These are phyloP conservation scores for Periconia sp. DNA, from an alignment of 2,329 filamentous ascomycete species.

Conservation along the genomic window DNA sequence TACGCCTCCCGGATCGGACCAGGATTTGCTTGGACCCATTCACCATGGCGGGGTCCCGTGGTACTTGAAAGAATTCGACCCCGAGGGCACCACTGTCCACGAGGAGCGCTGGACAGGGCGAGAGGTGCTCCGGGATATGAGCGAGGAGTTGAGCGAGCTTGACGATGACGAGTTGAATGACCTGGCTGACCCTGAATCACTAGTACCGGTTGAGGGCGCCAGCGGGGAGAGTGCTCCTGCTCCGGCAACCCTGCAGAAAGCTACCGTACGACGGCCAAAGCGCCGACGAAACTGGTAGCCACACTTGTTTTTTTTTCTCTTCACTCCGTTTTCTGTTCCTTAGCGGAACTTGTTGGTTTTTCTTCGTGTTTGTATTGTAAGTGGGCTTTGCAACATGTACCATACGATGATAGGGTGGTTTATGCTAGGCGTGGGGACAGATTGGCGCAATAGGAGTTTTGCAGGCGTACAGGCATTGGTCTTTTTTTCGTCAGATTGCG, in stretches of 20 bases:
- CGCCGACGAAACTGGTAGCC: constrained; percentile 21
- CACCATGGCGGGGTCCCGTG: constrained; percentile 74
- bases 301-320: constrained; percentile 1
- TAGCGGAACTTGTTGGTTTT: not conserved
- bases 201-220: constrained; percentile 24
- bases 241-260: constrained; percentile 29
- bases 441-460: not conserved
- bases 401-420: not conserved
- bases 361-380: constrained; percentile 10
- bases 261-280: constrained; percentile 32
- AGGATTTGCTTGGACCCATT: constrained; percentile 51
- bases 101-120: constrained; percentile 72
- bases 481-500: not conserved
- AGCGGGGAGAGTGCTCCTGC: constrained; percentile 22
- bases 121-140: constrained; percentile 71
- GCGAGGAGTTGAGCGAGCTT: constrained; percentile 87
- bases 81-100: constrained; percentile 75
- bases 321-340: not conserved
- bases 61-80: constrained; percentile 83
- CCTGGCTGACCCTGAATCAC: constrained; percentile 37
- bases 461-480: not conserved
- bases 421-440: not conserved
- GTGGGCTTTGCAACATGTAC: constrained; percentile 2
- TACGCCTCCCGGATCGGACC: constrained; percentile 64
- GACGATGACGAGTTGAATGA: constrained; percentile 87